These are phyloP conservation scores for Candida nanaspora DNA, from an alignment of 805 yeast genomes.

Conservation along the genomic window DNA sequence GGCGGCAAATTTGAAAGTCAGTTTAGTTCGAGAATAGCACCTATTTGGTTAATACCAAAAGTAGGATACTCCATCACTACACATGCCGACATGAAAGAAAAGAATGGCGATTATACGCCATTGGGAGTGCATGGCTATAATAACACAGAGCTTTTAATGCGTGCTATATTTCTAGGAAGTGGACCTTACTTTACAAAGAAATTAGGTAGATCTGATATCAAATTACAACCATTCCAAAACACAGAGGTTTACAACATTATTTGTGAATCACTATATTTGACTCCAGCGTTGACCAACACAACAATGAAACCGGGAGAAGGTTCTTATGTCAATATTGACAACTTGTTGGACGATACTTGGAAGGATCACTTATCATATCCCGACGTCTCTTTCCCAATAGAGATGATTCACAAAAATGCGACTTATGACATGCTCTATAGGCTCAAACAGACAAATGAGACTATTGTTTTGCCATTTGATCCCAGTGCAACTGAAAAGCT, in stretches of 20 bases:
- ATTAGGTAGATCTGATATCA: conserved; percentile 22
- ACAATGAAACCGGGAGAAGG: conserved; percentile 14
- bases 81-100: conserved; percentile 43
- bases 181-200: conserved; percentile 67
- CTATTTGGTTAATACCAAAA: conserved; percentile 78
- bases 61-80: conserved; percentile 76
- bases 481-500: conserved; percentile 1
- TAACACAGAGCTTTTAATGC: conserved; percentile 70
- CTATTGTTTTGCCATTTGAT: conserved; percentile 4
- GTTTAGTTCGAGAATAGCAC: conserved; percentile 64
- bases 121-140: conserved; percentile 84
- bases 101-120: conserved; percentile 45
- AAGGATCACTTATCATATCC: conserved; percentile 41
- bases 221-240: conserved; percentile 61
- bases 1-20: conserved; percentile 33
- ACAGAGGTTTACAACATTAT: conserved; percentile 67
- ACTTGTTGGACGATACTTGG: conserved; percentile 38
- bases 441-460: background rate
- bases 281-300: conserved; percentile 60
- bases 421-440: conserved; percentile 42
- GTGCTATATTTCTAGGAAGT: conserved; percentile 69
- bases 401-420: conserved; percentile 36
- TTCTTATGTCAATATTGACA: conserved; percentile 18
- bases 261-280: conserved; percentile 51
- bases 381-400: conserved; percentile 35